Conservation (phyloP, 768 basidiomycete genomes). For the Artomyces pyxidatus region DNA sequence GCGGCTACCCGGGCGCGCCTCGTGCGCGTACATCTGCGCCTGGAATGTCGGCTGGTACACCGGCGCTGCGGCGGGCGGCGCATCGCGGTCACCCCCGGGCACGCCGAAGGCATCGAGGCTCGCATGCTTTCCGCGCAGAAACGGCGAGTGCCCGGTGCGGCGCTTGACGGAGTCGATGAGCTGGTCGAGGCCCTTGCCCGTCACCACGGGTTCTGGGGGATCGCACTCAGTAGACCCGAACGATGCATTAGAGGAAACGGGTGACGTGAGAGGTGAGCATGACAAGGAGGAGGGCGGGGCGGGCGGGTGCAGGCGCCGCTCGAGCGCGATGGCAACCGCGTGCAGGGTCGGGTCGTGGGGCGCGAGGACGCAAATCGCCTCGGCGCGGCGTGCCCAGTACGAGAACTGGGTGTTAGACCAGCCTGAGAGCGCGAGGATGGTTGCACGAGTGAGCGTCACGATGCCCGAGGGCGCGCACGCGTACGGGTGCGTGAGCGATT, state of each 20-base stretch:
- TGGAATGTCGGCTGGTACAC: slow-evolving; percentile 22
- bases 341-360: slow-evolving; percentile 32
- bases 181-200: slow-evolving; percentile 42
- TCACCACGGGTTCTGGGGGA: slow-evolving; percentile 32
- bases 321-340: slow-evolving; percentile 33
- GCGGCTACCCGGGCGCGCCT: slow-evolving; percentile 1
- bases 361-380: slow-evolving; percentile 40
- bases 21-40: slow-evolving; percentile 21
- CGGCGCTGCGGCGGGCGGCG: slow-evolving; percentile 15
- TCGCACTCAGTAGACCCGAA: slow-evolving; percentile 22
- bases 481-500: slow-evolving; percentile 36
- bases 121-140: slow-evolving; percentile 43
- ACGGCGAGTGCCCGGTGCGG: slow-evolving; percentile 37
- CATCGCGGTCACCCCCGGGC: slow-evolving; percentile 28
- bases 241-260: slow-evolving; percentile 7
- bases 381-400: slow-evolving; percentile 44
- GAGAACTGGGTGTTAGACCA: slow-evolving; percentile 50
- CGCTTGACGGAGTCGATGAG: slow-evolving; percentile 43
- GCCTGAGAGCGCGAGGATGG: slow-evolving; percentile 39
- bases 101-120: slow-evolving; percentile 43
- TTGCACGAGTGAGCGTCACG: slow-evolving; percentile 39
- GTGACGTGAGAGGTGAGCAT: slow-evolving; percentile 11
- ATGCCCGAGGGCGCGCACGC: slow-evolving; percentile 31
- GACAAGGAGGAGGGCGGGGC: slow-evolving; percentile 14
- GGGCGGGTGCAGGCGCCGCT: slow-evolving; percentile 30